Evolutionary conservation across 2,329 filamentous ascomycete species (phyloP), one percentile per base, ranked within the genome.

Genomic region (Sodiomyces alkalinus): DNA sequence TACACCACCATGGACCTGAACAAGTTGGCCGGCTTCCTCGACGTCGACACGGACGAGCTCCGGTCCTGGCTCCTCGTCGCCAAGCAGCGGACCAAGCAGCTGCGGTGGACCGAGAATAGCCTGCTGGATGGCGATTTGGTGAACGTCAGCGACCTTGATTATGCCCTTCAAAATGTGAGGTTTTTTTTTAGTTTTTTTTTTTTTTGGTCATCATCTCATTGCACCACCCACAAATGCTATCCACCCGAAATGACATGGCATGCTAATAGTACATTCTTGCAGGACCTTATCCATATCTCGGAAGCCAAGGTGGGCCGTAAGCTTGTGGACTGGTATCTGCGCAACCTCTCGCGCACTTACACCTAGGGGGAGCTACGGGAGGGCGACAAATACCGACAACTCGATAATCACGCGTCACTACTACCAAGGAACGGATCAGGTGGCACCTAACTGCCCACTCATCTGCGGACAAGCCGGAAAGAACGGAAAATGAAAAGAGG

Each of bases 1-100:
- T 98, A 98, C 74, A 96, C 90, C 25, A 98, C 90, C 43, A 96
- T 98, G 87, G 90, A 98, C 48, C 68, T 98, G 38, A 90, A 87
- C 66, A 98, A 98, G 65, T 75, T 98, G 36, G 83, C 90, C 36
- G 86, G 86, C 35, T 98, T 98, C 73, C 70, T 98, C 31, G 90
- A 96, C 47, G 83, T 94, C 34, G 77, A 93, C 57, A 79, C 87
- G n/a, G 90, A 96, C 56, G 85, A 92, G 62, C 69, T 98, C 41
- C 78, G 90, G 43, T 80, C 80, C 35, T 93, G 85, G 80, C 65
- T 98, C 36, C 62, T 98, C 38, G 85, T 98, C 39, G 96, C 92
- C 68, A 98, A 98, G 74, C 90, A 98, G 68, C 80, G 90, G 49
- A 94, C 82, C 52, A 80, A 92, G 63, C 90, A 98, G 62, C 73